Evolutionary conservation across 169 alveolate species (phyloP).

Genomic region (Cryptosporidium meleagridis): DNA sequence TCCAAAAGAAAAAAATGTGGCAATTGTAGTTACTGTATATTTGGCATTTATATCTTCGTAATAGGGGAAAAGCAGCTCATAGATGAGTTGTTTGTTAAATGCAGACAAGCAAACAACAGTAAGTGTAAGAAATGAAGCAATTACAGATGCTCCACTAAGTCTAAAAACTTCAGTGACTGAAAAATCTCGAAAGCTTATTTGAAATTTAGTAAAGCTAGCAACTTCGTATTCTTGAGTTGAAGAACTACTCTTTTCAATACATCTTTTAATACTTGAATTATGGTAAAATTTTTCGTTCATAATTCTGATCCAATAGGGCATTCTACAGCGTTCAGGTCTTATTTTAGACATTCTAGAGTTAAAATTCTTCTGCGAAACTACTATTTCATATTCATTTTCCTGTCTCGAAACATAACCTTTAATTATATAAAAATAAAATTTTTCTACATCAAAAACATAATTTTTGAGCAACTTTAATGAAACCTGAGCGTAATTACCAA

Average conservation of each 20-base stretch:
- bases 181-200: slow-evolving; percentile 53
- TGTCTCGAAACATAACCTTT: slow-evolving; percentile 71
- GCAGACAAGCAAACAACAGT: slow-evolving; percentile 62
- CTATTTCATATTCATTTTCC: slow-evolving; percentile 69
- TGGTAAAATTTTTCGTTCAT: not conserved
- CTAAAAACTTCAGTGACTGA: slow-evolving; percentile 66
- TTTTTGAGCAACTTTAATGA: slow-evolving; percentile 42
- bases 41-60: slow-evolving; percentile 51
- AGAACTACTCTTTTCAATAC: not conserved
- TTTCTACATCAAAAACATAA: slow-evolving; percentile 63
- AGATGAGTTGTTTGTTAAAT: slow-evolving; percentile 60
- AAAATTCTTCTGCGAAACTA: slow-evolving; percentile 38
- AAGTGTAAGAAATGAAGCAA: slow-evolving; percentile 63
- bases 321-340: not conserved
- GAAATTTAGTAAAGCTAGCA: slow-evolving; percentile 40
- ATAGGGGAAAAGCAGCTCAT: slow-evolving; percentile 63
- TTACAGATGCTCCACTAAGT: slow-evolving; percentile 64
- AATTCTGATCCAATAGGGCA: slow-evolving; percentile 37
- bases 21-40: slow-evolving; percentile 46
- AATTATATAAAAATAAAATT: slow-evolving; percentile 48
- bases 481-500: slow-evolving; percentile 53
- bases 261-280: not conserved
- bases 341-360: not conserved
- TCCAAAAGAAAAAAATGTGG: slow-evolving; percentile 62
- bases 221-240: not conserved